phyloP scores from a whole-genome alignment of 768 basidiomycete species.

The Amyloporia xantha region DNA sequence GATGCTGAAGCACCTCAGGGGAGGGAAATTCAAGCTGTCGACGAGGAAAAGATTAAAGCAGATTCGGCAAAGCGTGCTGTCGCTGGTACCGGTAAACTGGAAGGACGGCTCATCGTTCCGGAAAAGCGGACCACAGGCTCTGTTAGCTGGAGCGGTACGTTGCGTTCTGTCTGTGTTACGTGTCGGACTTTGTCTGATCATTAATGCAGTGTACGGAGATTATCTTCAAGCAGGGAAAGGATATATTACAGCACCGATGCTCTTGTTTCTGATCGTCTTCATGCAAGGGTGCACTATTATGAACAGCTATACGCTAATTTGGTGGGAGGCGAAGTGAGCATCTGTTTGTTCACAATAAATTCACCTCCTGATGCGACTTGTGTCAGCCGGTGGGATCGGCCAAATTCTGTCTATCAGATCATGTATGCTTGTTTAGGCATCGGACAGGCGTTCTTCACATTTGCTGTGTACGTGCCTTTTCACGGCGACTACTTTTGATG shows the following conservation, averaged over 20 bases:
- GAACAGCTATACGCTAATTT: constrained; percentile 63
- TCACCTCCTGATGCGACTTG: neutral
- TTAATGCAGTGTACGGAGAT: constrained; percentile 45
- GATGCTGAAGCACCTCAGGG: constrained; percentile 13
- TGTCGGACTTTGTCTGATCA: no score
- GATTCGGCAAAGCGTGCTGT: constrained; percentile 28
- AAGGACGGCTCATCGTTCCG: constrained; percentile 59
- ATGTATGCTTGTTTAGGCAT: constrained; percentile 60
- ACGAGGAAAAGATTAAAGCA: constrained; percentile 33
- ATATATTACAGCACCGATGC: constrained; percentile 41
- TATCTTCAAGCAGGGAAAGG: constrained; percentile 55
- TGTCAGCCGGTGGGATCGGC: constrained; percentile 36
- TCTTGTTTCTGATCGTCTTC: constrained; percentile 41
- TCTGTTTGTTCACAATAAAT: neutral
- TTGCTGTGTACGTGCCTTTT: constrained; percentile 41
- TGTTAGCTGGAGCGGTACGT: constrained; percentile 41
- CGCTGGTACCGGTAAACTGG: constrained; percentile 54
- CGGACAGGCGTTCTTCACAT: constrained; percentile 50
- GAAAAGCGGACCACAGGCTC: constrained; percentile 64
- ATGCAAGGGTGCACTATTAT: constrained; percentile 60
- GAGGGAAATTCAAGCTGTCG: constrained; percentile 18
- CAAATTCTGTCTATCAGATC: constrained; percentile 57
- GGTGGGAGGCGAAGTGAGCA: constrained; percentile 61
- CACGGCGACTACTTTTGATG: neutral
- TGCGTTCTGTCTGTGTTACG: no score